Conservation (phyloP, 345 rosid species). For the Angophora floribunda region DNA sequence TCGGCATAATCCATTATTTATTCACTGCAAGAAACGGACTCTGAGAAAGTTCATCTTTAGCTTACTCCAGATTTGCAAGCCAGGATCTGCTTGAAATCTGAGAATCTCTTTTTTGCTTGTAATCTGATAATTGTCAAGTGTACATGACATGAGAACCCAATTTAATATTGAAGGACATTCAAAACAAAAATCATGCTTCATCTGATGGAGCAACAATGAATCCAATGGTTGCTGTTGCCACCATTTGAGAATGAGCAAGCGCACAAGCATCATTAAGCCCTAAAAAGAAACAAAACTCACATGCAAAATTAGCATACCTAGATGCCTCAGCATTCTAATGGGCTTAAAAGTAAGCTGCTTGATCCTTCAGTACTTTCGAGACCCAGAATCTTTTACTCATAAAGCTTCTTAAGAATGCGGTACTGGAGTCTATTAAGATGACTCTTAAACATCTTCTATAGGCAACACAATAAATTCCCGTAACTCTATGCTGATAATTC, state of each 20-base stretch:
- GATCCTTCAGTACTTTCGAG: background rate
- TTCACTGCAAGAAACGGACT: background rate
- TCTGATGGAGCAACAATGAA: background rate
- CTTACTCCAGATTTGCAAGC: background rate
- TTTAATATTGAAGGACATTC: background rate
- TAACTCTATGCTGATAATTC: background rate
- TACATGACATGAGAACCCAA: background rate
- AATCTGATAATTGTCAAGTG: background rate
- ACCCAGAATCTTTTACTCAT: background rate
- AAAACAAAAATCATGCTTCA: background rate
- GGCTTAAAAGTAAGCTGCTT: background rate
- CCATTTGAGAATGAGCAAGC: background rate
- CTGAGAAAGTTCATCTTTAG: background rate
- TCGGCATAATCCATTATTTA: background rate
- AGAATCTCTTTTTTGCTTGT: background rate
- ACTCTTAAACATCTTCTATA: background rate
- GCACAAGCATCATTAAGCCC: background rate
- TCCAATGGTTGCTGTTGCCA: background rate
- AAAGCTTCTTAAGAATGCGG: background rate
- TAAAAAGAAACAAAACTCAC: background rate
- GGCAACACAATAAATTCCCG: background rate
- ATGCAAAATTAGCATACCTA: background rate
- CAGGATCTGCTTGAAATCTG: background rate
- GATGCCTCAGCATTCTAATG: background rate
- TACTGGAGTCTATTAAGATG: background rate